Percentiles rank a stretch among this genome's conserved stretches.
These are phyloP conservation scores for Alternaria sp. DNA, from an alignment of 2,329 filamentous ascomycete species.

Conservation along the genomic window DNA sequence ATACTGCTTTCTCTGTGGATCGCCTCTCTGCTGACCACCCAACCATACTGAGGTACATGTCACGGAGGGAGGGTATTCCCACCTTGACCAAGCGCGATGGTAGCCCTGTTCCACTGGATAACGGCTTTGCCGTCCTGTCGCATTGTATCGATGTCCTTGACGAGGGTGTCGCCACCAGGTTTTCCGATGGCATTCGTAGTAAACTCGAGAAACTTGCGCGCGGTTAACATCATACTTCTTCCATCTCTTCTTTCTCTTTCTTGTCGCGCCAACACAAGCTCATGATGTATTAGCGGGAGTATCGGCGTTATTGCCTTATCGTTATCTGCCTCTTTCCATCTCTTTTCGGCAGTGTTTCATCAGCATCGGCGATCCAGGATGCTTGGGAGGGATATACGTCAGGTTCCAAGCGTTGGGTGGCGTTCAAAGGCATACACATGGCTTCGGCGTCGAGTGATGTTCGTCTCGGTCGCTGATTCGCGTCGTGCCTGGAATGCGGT, in stretches of 20 bases:
- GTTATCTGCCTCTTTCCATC: slow-evolving; percentile 17
- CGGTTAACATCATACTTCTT: slow-evolving; percentile 25
- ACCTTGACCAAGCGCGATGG: slow-evolving; percentile 62
- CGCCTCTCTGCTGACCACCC: slow-evolving; percentile 61
- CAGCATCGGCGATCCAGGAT: slow-evolving; percentile 24
- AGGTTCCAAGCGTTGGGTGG: slow-evolving; percentile 9
- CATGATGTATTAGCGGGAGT: slow-evolving; percentile 15
- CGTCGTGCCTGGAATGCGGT: slow-evolving; percentile 9
- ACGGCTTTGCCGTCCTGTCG: slow-evolving; percentile 59
- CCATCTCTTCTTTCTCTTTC: slow-evolving; percentile 13
- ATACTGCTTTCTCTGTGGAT: slow-evolving; percentile 61
- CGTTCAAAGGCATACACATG: slow-evolving; percentile 17
- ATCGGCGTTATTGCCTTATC: slow-evolving; percentile 9
- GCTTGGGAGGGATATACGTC: slow-evolving; percentile 18
- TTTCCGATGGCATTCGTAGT: slow-evolving; percentile 64
- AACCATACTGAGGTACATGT: slow-evolving; percentile 61
- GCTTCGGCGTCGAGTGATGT: slow-evolving; percentile 15
- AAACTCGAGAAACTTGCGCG: slow-evolving; percentile 61
- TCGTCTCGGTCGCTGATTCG: slow-evolving; percentile 11
- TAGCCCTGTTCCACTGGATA: slow-evolving; percentile 57
- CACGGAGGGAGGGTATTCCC: slow-evolving; percentile 63
- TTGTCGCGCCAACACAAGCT: slow-evolving; percentile 1
- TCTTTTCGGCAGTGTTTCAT: slow-evolving; percentile 26
- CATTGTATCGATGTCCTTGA: slow-evolving; percentile 64
- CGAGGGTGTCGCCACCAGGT: slow-evolving; percentile 61